phyloP scores from a whole-genome alignment of 2,329 filamentous ascomycete species.

The Fusarium succisae region DNA sequence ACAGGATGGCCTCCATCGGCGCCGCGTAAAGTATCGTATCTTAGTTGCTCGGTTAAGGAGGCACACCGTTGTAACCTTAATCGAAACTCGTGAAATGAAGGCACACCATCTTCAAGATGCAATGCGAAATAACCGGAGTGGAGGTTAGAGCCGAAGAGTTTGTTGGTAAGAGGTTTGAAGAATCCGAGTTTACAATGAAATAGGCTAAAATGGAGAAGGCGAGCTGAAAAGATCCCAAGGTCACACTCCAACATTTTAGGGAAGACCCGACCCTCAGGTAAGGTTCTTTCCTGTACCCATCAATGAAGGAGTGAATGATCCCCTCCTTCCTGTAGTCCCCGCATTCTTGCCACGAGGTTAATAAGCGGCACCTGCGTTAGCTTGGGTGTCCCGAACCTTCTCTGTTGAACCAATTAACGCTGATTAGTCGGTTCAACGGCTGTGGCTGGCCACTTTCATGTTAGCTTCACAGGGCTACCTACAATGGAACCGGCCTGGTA shows the following conservation, averaged over 20 bases:
- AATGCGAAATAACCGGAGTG: slow-evolving; percentile 1
- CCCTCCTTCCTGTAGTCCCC: not conserved
- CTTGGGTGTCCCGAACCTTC: not conserved
- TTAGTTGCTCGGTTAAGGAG: not conserved
- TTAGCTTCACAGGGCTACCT: not conserved
- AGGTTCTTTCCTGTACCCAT: not conserved
- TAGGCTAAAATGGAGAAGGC: slow-evolving; percentile 4
- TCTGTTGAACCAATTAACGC: not conserved
- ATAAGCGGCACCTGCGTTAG: slow-evolving; percentile 26
- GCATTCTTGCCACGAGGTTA: slow-evolving; percentile 6
- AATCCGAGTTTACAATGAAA: not conserved
- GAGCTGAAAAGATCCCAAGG: slow-evolving; percentile 9
- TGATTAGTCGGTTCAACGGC: not conserved
- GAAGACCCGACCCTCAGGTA: not conserved
- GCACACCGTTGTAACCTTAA: slow-evolving; percentile 8
- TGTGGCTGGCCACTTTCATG: slow-evolving; percentile 10
- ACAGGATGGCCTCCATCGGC: not conserved
- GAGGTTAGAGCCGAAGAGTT: not conserved
- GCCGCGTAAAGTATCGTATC: not conserved
- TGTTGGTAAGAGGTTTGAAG: not conserved
- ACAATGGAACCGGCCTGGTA: not conserved
- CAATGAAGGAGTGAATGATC: not conserved
- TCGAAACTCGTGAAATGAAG: slow-evolving; percentile 8
- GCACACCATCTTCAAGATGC: not conserved
- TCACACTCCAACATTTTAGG: not conserved